Evolutionary conservation across 2,329 filamentous ascomycete genomes (phyloP).

Genomic region (Juglanconis sp.): DNA sequence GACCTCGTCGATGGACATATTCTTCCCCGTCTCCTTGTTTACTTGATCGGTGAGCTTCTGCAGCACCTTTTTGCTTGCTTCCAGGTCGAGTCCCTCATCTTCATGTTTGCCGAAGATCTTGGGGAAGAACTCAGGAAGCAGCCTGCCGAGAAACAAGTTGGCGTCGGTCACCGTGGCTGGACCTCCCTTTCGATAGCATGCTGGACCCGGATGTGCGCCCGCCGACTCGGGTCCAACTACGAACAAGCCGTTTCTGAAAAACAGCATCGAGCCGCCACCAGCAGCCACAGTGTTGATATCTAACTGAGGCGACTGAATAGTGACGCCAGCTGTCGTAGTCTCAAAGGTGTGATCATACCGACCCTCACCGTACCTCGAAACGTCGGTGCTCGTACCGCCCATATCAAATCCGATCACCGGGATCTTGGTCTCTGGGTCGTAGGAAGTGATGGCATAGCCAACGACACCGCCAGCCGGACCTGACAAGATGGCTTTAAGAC

Average conservation of each 20-base stretch:
- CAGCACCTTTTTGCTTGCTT: slow-evolving; percentile 73
- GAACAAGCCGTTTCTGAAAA: slow-evolving; percentile 86
- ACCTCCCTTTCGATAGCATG: slow-evolving; percentile 86
- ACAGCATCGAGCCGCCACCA: slow-evolving; percentile 79
- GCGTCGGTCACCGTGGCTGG: slow-evolving; percentile 92
- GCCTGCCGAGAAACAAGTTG: slow-evolving; percentile 77
- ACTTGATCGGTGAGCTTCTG: slow-evolving; percentile 73
- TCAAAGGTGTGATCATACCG: slow-evolving; percentile 92
- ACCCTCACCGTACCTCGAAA: slow-evolving; percentile 80
- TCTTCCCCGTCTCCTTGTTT: slow-evolving; percentile 69
- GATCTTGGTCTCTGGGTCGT: slow-evolving; percentile 75
- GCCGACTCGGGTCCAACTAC: slow-evolving; percentile 88
- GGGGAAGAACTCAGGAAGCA: slow-evolving; percentile 88
- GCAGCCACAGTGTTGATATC: slow-evolving; percentile 96
- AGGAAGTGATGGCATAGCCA: slow-evolving; percentile 87
- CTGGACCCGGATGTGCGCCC: slow-evolving; percentile 83
- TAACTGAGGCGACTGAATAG: slow-evolving; percentile 86
- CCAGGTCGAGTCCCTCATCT: slow-evolving; percentile 72
- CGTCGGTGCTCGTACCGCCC: slow-evolving; percentile 90
- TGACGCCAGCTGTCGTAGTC: slow-evolving; percentile 90
- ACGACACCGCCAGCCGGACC: slow-evolving; percentile 92
- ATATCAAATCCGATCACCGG: slow-evolving; percentile 95
- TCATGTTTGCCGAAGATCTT: slow-evolving; percentile 93
- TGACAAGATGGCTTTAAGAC: slow-evolving; percentile 79
- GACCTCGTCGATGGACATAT: slow-evolving; percentile 77